Evolutionary conservation across 441 rosid genomes (phyloP).

Genomic region (Gossypium gossypioides): DNA sequence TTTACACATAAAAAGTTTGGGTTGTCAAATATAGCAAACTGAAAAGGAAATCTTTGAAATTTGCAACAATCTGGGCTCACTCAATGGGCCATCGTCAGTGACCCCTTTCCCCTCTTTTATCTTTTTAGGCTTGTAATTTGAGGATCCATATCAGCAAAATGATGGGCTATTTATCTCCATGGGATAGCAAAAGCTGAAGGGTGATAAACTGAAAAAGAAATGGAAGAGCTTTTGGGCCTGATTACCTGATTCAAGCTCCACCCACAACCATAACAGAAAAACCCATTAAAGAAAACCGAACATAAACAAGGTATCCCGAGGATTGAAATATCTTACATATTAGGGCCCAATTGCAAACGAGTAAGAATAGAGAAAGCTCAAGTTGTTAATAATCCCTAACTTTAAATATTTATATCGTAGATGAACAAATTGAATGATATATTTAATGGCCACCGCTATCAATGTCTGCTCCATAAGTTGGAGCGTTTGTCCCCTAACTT

Average conservation of each 20-base stretch:
- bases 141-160: background rate
- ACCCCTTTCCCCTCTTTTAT: background rate
- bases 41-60: background rate
- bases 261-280: background rate
- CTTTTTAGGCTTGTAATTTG: background rate
- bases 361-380: background rate
- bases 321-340: too few species aligned
- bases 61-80: slow-evolving; percentile 4
- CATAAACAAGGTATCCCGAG: background rate
- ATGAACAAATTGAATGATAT: background rate
- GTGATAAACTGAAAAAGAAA: background rate
- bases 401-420: background rate
- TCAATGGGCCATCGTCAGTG: background rate
- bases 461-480: background rate
- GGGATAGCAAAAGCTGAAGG: background rate
- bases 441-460: background rate
- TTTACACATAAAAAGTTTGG: background rate
- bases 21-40: background rate
- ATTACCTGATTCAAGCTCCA: background rate
- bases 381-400: background rate
- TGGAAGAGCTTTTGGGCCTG: background rate
- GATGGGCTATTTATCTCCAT: background rate
- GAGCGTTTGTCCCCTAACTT: background rate
- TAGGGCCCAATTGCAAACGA: background rate
- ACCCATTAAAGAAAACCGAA: background rate